Evolutionary conservation across 805 yeast genomes (phyloP).

Genomic region (Lachancea thermotolerans): DNA sequence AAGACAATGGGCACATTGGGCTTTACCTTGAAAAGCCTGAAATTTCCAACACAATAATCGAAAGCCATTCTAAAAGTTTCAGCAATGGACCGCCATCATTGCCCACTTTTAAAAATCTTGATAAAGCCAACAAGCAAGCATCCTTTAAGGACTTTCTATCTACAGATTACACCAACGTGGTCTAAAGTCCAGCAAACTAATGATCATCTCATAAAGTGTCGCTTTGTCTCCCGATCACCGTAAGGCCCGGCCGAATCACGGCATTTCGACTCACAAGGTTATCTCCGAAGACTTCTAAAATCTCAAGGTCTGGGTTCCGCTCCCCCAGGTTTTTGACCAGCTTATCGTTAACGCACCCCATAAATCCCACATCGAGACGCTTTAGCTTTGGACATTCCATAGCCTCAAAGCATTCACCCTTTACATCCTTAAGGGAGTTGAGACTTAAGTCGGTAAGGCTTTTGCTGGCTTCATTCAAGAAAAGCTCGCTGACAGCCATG

Average conservation of each 20-base stretch:
- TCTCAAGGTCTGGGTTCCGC: conserved; percentile 53
- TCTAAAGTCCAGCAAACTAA: neutral
- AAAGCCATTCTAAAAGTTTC: conserved; percentile 17
- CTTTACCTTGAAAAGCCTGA: conserved; percentile 38
- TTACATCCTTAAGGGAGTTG: conserved; percentile 61
- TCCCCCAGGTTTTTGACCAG: conserved; percentile 51
- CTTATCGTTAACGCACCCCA: conserved; percentile 65
- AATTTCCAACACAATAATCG: conserved; percentile 34
- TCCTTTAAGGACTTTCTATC: conserved; percentile 30
- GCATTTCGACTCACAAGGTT: conserved; percentile 59
- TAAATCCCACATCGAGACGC: conserved; percentile 71
- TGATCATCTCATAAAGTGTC: conserved; percentile 39
- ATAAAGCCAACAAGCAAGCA: conserved; percentile 47
- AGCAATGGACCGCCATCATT: conserved; percentile 28
- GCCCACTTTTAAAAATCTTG: conserved; percentile 60
- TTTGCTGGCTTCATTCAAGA: conserved; percentile 50
- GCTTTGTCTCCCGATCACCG: conserved; percentile 69
- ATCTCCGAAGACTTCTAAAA: conserved; percentile 77
- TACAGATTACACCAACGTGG: conserved; percentile 2
- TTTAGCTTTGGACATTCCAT: conserved; percentile 54
- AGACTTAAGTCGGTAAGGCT: conserved; percentile 65
- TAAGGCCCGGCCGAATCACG: conserved; percentile 44
- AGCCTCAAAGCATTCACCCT: conserved; percentile 45
- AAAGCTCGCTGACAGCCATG: conserved; percentile 48
- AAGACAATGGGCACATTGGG: conserved; percentile 34